Base-by-base conservation (phyloP, 495 filamentous ascomycete species). In the Neurospora sp. region DNA sequence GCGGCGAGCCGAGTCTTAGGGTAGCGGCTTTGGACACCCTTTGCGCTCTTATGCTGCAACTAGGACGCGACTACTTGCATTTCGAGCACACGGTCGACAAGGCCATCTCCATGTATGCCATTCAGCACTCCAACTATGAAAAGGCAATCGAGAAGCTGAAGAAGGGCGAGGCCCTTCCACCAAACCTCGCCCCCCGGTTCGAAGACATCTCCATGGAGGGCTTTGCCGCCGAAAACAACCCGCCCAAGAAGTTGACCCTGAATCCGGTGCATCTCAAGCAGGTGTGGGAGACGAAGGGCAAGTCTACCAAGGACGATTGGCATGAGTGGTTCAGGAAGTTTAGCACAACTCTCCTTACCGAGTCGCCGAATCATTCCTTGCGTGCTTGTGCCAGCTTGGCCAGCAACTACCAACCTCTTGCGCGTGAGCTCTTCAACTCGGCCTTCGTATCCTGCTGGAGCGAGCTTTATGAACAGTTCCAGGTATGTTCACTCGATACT, bases 401-500 rank as follows among this genome's bases (percentile, higher is more conserved):
- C 6, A 92, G 92, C 74, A 90, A 95, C 27, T 97, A 98, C 80
- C 93, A 92, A 61, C 93, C 96, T 0, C 85, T 98, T 10, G 93
- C 96, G n/a, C 88, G 91, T 71, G 94, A 96, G 78, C 84, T 99
- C 9, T 99, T 99, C 85, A 99, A 99, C 79, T 94, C 94, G 59
- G 96, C 96, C 1, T 99, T 99, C 77, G 94, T 98, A 4, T 98
- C 96, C 1, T 99, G 96, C 81, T 99, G 96, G 94, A 96, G 96
- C 69, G 96, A 98, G 79, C 85, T 99, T 0, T 98, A 96, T 79
- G 93, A 96, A 70, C 92, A 94, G 72, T 98, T 96, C 77, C 86
- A 87, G 40, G 40, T 42, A 16, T 42, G 40, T 42, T 1, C 16
- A 16, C 40, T 5, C 40, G 14, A 16, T 42, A 18, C 5, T 7